Conservation (phyloP, 2,329 filamentous ascomycete genomes). For the Nemania sp. region DNA sequence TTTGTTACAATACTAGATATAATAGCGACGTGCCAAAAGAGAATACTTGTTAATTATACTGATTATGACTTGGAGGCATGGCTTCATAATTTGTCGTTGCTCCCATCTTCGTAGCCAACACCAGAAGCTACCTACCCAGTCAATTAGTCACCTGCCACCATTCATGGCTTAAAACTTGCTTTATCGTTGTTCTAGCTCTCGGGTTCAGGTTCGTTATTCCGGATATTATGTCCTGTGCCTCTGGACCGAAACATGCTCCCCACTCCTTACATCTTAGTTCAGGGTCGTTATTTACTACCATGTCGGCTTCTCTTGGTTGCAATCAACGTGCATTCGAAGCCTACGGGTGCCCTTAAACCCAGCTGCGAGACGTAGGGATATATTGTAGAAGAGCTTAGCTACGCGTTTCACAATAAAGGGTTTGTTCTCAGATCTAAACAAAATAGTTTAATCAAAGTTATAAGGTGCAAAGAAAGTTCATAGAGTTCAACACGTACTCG, state of each 20-base stretch:
- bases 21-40: conserved; percentile 2
- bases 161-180: conserved; percentile 39
- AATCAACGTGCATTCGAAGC: conserved; percentile 42
- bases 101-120: conserved; percentile 1
- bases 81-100: conserved; percentile 2
- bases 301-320: neutral
- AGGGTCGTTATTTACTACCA: conserved; percentile 1
- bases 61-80: conserved; percentile 5
- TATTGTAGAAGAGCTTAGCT: conserved; percentile 33
- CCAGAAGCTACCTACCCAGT: neutral
- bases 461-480: too few species aligned
- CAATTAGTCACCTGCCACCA: conserved; percentile 1
- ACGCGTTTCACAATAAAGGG: too few species aligned
- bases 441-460: too few species aligned
- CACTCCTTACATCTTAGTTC: neutral
- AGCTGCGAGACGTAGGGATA: conserved; percentile 39
- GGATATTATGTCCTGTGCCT: conserved; percentile 41
- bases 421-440: too few species aligned
- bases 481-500: too few species aligned
- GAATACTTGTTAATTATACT: neutral
- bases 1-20: conserved; percentile 22
- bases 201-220: conserved; percentile 43
- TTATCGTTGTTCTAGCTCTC: conserved; percentile 40
- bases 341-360: conserved; percentile 39
- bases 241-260: conserved; percentile 12